Base-by-base conservation (phyloP, 116 monocot genomes). In the Dioscorea cayenensis region DNA sequence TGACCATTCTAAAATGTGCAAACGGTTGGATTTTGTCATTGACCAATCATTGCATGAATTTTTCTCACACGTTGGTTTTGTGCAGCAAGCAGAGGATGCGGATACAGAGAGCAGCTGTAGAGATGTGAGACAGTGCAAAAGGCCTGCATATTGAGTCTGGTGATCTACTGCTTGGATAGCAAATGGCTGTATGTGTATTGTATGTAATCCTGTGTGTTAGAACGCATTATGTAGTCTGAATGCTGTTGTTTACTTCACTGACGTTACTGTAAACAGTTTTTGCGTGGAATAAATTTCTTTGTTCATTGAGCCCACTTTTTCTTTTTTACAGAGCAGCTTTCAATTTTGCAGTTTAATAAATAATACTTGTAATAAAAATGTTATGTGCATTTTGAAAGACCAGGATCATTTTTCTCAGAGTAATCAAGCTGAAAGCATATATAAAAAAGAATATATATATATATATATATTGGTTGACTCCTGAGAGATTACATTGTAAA, bases 71-170 rank as follows among this genome's bases (percentile, higher is more conserved):
- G 64, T 19, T 49, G 29, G 43, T 25, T 28, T 75, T 71, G 4
- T 72, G 21, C 66, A 37, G 71, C 61, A 64, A 38, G 61, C 61
- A 28, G 82, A 77, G 55, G 82, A 84, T 19, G 71, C n/a, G 38
- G 87, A 87, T 73, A 78, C 77, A 9, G 72, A 93, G 66, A 89
- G 89, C 73, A 61, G 79, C 66, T 51, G 68, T 19, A 64, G 69
- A 22, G 79, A 61, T 28, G 63, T 51, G 49, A 84, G 86, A 63
- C 80, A 79, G 63, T 78, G 76, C 77, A 89, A 93, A 74, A 76
- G 70, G 80, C 68, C 82, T 63, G 72, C 78, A 68, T 87, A 8
- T 10, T 43, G 65, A 78, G 22, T 68, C 20, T 14, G 18, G 4
- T 32, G 32, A 32, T 3, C 16, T 14, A 25, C 48, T 10, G 12